These are phyloP conservation scores for Cryomyces minteri DNA, from an alignment of 495 filamentous ascomycete genomes.

Conservation along the genomic window DNA sequence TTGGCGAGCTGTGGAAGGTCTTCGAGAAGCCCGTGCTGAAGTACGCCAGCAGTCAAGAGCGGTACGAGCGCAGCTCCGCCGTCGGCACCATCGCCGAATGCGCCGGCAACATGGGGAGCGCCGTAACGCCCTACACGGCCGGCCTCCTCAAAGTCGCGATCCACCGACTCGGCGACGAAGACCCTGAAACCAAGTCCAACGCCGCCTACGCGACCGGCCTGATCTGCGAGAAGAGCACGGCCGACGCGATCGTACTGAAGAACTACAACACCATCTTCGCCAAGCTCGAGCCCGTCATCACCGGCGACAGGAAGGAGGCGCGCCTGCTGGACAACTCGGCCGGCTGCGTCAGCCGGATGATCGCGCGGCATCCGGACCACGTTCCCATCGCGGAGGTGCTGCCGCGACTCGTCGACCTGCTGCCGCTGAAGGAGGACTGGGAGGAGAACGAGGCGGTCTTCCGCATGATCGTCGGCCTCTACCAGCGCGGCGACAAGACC, in stretches of 20 bases:
- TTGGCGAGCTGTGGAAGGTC: constrained; percentile 76
- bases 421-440: constrained; percentile 85
- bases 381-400: constrained; percentile 68
- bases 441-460: constrained; percentile 93
- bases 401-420: constrained; percentile 54
- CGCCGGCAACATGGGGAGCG: constrained; percentile 62
- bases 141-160: constrained; percentile 60
- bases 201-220: constrained; percentile 80
- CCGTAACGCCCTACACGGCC: constrained; percentile 58
- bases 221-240: constrained; percentile 59
- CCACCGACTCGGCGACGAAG: constrained; percentile 76
- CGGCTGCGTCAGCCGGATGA: constrained; percentile 84
- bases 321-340: constrained; percentile 84
- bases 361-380: constrained; percentile 58
- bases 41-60: constrained; percentile 67
- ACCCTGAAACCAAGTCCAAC: constrained; percentile 85
- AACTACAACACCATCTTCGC: constrained; percentile 56
- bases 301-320: constrained; percentile 33
- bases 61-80: constrained; percentile 69
- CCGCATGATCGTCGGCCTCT: constrained; percentile 71
- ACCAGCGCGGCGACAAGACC: constrained; percentile 56
- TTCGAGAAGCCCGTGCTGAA: constrained; percentile 82
- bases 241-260: constrained; percentile 49
- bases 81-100: constrained; percentile 89
- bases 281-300: constrained; percentile 71